These are phyloP conservation scores for Nakazawaea laoshanensis DNA, from an alignment of 805 yeast species.

Conservation along the genomic window DNA sequence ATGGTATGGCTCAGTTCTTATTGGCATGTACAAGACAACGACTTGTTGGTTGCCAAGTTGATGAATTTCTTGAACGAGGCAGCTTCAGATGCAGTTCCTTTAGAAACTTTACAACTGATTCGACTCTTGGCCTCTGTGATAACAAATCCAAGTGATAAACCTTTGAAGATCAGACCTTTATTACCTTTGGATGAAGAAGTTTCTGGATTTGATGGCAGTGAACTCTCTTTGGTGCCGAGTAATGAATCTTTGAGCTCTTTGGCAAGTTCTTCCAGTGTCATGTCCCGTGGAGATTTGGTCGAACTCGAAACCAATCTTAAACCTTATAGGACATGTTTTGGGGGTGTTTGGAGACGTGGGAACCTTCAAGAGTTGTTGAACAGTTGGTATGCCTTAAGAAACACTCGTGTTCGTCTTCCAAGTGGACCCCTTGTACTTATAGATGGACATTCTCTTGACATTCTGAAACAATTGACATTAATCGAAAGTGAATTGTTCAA, in stretches of 20 bases:
- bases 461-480: slow-evolving; percentile 69
- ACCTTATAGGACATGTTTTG: slow-evolving; percentile 2
- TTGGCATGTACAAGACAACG: slow-evolving; percentile 67
- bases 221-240: slow-evolving; percentile 7
- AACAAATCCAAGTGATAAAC: slow-evolving; percentile 33
- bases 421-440: slow-evolving; percentile 43
- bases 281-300: slow-evolving; percentile 3
- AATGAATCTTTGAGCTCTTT: slow-evolving; percentile 9
- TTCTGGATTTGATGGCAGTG: slow-evolving; percentile 8
- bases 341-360: slow-evolving; percentile 13
- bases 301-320: slow-evolving; percentile 3
- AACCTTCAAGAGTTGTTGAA: slow-evolving; percentile 27
- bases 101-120: slow-evolving; percentile 54
- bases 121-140: slow-evolving; percentile 57
- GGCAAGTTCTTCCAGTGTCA: slow-evolving; percentile 4
- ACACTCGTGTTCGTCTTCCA: slow-evolving; percentile 49
- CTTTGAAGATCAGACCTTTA: slow-evolving; percentile 37
- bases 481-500: slow-evolving; percentile 64
- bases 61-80: slow-evolving; percentile 77
- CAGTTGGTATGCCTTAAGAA: slow-evolving; percentile 42
- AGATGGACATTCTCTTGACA: slow-evolving; percentile 60
- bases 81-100: slow-evolving; percentile 48
- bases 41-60: slow-evolving; percentile 53
- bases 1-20: slow-evolving; percentile 86
- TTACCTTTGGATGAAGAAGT: slow-evolving; percentile 6